Evolutionary conservation across 2,329 filamentous ascomycete genomes (phyloP), one percentile per base, ranked within the genome.

Genomic region (Berkeleyomyces rouxiae): DNA sequence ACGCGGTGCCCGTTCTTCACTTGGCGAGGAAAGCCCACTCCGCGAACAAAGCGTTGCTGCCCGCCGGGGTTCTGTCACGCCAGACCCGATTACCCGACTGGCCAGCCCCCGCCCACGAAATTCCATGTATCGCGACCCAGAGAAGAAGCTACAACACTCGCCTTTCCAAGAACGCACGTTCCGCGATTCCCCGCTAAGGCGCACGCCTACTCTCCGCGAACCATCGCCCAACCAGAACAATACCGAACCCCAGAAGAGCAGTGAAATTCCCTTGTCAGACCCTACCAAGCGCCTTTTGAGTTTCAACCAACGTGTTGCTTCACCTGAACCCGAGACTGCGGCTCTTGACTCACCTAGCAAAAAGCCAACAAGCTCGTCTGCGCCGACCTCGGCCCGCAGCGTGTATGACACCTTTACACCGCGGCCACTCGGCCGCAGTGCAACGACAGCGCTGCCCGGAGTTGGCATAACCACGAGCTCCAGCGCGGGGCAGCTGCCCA

Each of bases 11-110:
- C 57, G 72, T 73, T 60, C 70, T 70, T 62, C 75, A 71, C 66
- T 63, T 68, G 61, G 0, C 66, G 70, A 71, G 10, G 70, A 74
- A 23, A 71, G 74, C 39, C 68, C 70, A 39, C 71, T 74, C 58
- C 76, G 78, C 51, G 81, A 84, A 13, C 67, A 84, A 82, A 70
- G 81, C 79, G 36, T 77, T 39, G 36, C 7, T 16, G 7, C 16
- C 43, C n/a, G 3, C 43, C n/a, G 10, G 31, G 49, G 39, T 36
- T n/a, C 36, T 43, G 67, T 59, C 55, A 67, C 66, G 49, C 39
- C 23, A 57, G 31, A 62, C 68, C n/a, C 58, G 33, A 60, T 59
- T 42, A 53, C 65, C 66, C 65, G 68, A 67, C 66, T 55, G 62
- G 65, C 63, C 62, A 64, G 53, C 43, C 58, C 42, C 2, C 57